Evolutionary conservation across 1,284 basidiomycete species (phyloP).

Genomic region (Trametes sp.): DNA sequence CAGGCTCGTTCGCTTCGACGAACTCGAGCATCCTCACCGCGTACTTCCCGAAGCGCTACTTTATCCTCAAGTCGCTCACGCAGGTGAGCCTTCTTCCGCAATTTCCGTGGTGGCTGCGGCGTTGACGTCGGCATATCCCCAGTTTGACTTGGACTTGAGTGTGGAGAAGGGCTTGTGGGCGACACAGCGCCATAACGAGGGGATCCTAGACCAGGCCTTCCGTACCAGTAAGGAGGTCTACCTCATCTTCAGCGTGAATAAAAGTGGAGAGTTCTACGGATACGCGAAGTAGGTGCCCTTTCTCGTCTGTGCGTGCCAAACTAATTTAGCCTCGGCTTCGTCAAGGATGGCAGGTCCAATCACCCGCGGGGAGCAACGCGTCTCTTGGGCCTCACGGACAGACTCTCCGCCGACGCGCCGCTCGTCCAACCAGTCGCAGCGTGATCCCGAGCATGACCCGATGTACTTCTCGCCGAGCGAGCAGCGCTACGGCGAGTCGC

Average conservation of each 20-base stretch:
- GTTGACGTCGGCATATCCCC: slow-evolving; percentile 20
- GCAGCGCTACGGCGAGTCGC: slow-evolving; percentile 51
- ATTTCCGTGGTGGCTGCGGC: background rate
- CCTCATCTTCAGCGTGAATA: slow-evolving; percentile 93
- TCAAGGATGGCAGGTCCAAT: slow-evolving; percentile 72
- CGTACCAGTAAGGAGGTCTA: slow-evolving; percentile 87
- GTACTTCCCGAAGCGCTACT: slow-evolving; percentile 88
- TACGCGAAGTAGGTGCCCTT: slow-evolving; percentile 72
- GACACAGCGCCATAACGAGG: slow-evolving; percentile 94
- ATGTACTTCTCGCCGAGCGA: slow-evolving; percentile 52
- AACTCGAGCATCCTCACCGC: slow-evolving; percentile 75
- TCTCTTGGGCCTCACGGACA: slow-evolving; percentile 66
- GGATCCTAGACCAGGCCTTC: slow-evolving; percentile 88
- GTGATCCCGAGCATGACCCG: slow-evolving; percentile 20
- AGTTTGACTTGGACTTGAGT: slow-evolving; percentile 87
- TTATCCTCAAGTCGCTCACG: slow-evolving; percentile 91
- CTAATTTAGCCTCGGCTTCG: slow-evolving; percentile 5
- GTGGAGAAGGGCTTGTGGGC: slow-evolving; percentile 88
- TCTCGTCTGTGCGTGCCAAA: background rate
- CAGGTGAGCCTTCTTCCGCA: slow-evolving; percentile 56
- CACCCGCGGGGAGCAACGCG: slow-evolving; percentile 54
- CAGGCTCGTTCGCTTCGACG: slow-evolving; percentile 72
- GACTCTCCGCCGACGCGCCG: slow-evolving; percentile 43
- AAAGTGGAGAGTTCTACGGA: slow-evolving; percentile 90
- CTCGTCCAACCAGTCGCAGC: slow-evolving; percentile 30